Evolutionary conservation across 768 basidiomycete genomes (phyloP), one percentile per base, ranked within the genome.

Genomic region (Heimioporus sp.): DNA sequence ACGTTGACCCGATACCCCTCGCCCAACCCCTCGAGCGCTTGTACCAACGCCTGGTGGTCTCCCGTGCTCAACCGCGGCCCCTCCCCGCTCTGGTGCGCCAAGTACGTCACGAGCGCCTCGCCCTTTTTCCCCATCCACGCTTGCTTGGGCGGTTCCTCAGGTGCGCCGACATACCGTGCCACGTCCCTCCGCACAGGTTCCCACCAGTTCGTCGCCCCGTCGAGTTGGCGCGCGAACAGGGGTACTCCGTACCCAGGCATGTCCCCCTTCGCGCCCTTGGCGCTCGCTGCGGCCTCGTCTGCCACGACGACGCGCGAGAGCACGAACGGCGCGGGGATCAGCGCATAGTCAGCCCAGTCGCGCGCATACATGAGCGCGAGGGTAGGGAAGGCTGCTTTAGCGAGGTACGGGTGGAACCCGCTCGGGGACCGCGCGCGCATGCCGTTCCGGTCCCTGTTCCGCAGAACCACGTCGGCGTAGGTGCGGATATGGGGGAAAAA

Each of bases 291-390:
- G n/a, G 80, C 77, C 42, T 85, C 74, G 61, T 95, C 92, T 0
- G 83, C 85, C 32, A 97, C 71, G 31, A 96, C 81, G 12, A 90
- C 73, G 11, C 90, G 83, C 57, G 89, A 86, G 48, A 91, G 71
- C 16, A 93, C 60, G 65, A 85, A 92, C 0, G 92, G 88, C 16
- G 82, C 76, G 17, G 76, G 74, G 60, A 90, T 80, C 51, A 78
- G 75, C 35, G 78, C 76, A 58, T 86, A 85, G 68, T 95, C 92
- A 43, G 79, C 74, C 81, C 90, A 92, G 61, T 94, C 92, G 52
- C 85, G 80, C 16, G 73, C 52, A 65, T 85, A 92, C 72, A 88
- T 79, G 46, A 85, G 68, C 2, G 76, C 80, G 55, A 87, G 76
- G 15, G 76, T 78, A 0, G 90, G 88, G 61, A 90, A 87, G n/a